Base-by-base conservation (phyloP, 148 eudicot genomes). In the Rhododendron molle region DNA sequence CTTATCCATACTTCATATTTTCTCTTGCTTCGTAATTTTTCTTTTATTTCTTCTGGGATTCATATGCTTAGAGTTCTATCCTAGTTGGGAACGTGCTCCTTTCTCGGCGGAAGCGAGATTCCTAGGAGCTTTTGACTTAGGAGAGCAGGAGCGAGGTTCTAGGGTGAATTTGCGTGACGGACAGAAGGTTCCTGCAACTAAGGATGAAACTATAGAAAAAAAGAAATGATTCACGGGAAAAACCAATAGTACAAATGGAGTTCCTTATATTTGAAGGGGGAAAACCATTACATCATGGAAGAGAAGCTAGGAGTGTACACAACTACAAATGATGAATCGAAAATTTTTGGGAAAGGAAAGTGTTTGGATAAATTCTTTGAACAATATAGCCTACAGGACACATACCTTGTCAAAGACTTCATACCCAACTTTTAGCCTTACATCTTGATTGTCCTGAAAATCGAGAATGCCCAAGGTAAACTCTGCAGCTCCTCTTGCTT, bases 401-500 rank as follows among this genome's bases (percentile, higher is more conserved):
- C 6, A 47, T 89, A 97, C 99, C 98, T 94, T 93, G 71, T 92
- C 94, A 76, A 88, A 6, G 15, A 94, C 77, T 88, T 97, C 95
- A 86, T 91, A 95, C 76, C 99, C 99, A 88, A 94, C 87, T 89
- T 95, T 97, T 83, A 97, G 81, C 89, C 98, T 90, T 87, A 97
- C 78, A 86, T 95, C 98, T 90, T 97, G 99, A 65, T 93, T 94
- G 84, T 90, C 93, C 83, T 93, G 96, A 83, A 97, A 93, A 88
- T 97, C 83, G 54, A 86, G 80, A 62, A 97, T 83, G 88, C 86
- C 87, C 94, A 94, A 93, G n/a, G 87, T 71, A 88, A 97, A 92
- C 85, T 97, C 99, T 83, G 94, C 95, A 79, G 92, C 94, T 58
- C 92, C 99, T 82, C 69, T 87, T 32, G 91, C 81, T 65, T 86